phyloP scores from a whole-genome alignment of 2,329 filamentous ascomycete genomes.

The Sporothrix sp. region DNA sequence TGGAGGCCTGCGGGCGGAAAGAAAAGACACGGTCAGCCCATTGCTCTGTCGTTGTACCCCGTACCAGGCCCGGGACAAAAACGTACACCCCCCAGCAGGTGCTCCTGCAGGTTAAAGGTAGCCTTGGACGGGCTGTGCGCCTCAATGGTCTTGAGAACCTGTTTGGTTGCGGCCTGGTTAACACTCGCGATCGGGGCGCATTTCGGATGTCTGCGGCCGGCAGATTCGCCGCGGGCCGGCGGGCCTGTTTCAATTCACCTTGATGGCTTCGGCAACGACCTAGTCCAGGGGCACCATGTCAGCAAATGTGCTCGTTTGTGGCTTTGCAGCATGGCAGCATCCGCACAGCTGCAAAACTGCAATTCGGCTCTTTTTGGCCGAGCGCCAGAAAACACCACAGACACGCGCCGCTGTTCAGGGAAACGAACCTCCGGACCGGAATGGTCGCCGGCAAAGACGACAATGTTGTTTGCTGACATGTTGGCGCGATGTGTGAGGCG shows the following conservation, averaged over 20 bases:
- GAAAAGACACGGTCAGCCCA: background rate
- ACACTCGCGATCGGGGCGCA: no score
- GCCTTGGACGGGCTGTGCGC: conserved; percentile 55
- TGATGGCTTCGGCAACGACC: conserved; percentile 78
- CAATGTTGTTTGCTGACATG: conserved; percentile 67
- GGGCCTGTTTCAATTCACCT: conserved; percentile 56
- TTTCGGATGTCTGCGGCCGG: no score
- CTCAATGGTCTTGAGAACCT: conserved; percentile 75
- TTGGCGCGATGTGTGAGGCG: conserved; percentile 19
- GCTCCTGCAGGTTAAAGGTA: conserved; percentile 83
- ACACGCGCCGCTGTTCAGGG: background rate
- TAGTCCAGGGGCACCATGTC: conserved; percentile 24
- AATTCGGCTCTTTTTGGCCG: background rate
- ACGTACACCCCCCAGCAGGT: conserved; percentile 84
- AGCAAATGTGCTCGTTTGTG: conserved; percentile 6
- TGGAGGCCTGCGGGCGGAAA: conserved; percentile 57
- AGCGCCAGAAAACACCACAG: background rate
- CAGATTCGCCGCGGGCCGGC: no score
- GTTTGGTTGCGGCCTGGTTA: conserved; percentile 9
- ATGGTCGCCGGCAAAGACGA: conserved; percentile 76
- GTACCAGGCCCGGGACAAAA: conserved; percentile 9
- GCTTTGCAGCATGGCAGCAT: no score
- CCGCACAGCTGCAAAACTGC: background rate
- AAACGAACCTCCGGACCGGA: conserved; percentile 68
- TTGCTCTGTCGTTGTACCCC: background rate